These are phyloP conservation scores for Ganoderma boninense DNA, from an alignment of 1,284 basidiomycete genomes.

Conservation along the genomic window DNA sequence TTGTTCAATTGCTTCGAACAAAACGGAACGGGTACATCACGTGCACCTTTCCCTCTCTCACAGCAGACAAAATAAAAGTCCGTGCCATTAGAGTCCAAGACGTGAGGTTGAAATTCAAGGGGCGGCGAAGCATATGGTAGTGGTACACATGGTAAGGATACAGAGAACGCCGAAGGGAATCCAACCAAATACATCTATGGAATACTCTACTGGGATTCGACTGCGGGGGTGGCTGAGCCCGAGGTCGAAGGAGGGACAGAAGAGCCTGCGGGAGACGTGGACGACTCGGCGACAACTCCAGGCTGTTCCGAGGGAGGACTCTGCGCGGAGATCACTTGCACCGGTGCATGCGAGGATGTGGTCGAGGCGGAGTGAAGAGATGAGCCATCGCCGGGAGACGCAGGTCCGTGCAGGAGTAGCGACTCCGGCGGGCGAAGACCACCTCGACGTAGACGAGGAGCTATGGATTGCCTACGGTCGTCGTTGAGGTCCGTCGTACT, in stretches of 20 bases:
- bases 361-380: background rate
- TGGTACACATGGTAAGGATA: slow-evolving; percentile 9
- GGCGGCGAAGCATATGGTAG: slow-evolving; percentile 5
- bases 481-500: slow-evolving; percentile 26
- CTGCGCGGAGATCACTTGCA: background rate
- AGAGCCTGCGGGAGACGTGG: background rate
- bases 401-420: slow-evolving; percentile 41
- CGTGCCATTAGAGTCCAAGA: slow-evolving; percentile 1
- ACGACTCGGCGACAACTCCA: slow-evolving; percentile 1
- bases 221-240: slow-evolving; percentile 6
- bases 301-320: background rate
- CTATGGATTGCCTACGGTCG: slow-evolving; percentile 30
- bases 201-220: slow-evolving; percentile 15
- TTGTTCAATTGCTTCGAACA: background rate
- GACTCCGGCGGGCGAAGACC: slow-evolving; percentile 67
- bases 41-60: background rate
- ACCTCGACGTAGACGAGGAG: slow-evolving; percentile 64
- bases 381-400: background rate
- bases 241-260: slow-evolving; percentile 7
- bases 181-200: slow-evolving; percentile 7
- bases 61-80: background rate
- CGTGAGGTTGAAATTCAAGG: background rate
- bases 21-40: background rate
- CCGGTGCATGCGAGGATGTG: background rate
- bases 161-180: slow-evolving; percentile 13